These are phyloP conservation scores for Euphorbia peplus DNA, from an alignment of 345 rosid species.

Conservation along the genomic window DNA sequence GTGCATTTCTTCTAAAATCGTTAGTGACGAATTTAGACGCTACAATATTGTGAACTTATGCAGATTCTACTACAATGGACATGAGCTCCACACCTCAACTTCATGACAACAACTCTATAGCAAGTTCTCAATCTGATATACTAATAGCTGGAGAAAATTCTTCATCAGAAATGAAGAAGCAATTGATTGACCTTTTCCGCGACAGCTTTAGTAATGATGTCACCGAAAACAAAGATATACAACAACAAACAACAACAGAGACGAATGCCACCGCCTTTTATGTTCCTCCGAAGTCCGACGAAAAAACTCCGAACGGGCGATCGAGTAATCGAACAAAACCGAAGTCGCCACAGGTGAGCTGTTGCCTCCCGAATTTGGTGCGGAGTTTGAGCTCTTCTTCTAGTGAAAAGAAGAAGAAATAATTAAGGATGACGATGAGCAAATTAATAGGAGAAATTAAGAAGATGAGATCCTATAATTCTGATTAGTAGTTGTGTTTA, in stretches of 20 bases:
- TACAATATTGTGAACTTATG: not conserved
- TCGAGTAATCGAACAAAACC: constrained; percentile 16
- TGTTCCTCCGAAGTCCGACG: constrained; percentile 20
- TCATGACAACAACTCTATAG: constrained; percentile 30
- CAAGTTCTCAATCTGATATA: constrained; percentile 19
- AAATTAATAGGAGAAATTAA: constrained; percentile 4
- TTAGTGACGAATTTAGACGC: not conserved
- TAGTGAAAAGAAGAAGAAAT: constrained; percentile 39
- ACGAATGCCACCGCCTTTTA: not conserved
- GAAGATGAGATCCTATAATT: not conserved
- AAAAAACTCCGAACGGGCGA: constrained; percentile 19
- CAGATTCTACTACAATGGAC: constrained; percentile 44
- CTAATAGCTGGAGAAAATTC: constrained; percentile 24
- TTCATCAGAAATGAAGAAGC: constrained; percentile 44
- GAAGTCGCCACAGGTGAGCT: constrained; percentile 27
- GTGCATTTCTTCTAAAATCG: no score
- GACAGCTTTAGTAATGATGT: constrained; percentile 34
- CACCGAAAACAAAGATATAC: constrained; percentile 15
- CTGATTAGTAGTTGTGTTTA: constrained; percentile 7
- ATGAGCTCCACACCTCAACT: constrained; percentile 39
- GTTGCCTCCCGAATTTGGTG: constrained; percentile 51
- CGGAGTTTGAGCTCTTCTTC: constrained; percentile 37
- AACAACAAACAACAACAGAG: constrained; percentile 17
- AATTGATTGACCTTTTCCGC: constrained; percentile 49
- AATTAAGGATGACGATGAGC: constrained; percentile 21